Evolutionary conservation across 805 yeast genomes (phyloP), one percentile per base, ranked within the genome.

Genomic region (Lipomyces spencermartinsiae): DNA sequence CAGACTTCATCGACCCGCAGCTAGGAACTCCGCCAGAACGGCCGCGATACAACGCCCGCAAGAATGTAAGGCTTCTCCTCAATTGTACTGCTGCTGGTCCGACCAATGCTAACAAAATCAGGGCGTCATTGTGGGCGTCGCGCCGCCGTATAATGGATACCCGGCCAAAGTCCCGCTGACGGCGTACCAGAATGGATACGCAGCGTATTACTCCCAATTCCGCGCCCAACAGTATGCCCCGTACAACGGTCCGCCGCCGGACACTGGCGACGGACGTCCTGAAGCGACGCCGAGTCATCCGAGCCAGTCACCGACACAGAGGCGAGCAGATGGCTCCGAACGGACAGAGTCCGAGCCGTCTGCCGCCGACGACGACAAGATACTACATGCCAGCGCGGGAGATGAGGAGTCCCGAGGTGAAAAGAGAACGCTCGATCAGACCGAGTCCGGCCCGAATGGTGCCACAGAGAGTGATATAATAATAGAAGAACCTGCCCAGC

Each of bases 91-190:
- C 31, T 31, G 7, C 33, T 16, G 10, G 12, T 14, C 31, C 10
- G n/a, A 22, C 14, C 31, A 5, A 31, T 25, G 34, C 34, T 31
- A 29, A 54, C 16, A 16, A 54, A n/a, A 25, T 33, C 29, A 57
- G 59, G 57, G 63, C 29, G 63, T 60, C 31, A 60, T 60, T 16
- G 63, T 60, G 10, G 63, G 63, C 25, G 57, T 60, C 37, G 57
- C 29, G 35, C 63, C 63, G 29, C 63, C 59, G 7, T 34, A 57
- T 39, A 49, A 35, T 29, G 57, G 64, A 10, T 61, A 25, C n/a
- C 68, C 68, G 8, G 61, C 67, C 35, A 65, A 65, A 35, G 63
- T 58, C 33, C 66, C 67, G 25, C 34, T 63, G n/a, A 12, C 66
- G 4, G 68, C 66, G 19, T 63, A 56, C 43, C 62, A 59, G 25